These are phyloP conservation scores for Ashbya aceris DNA, from an alignment of 1,139 yeast genomes.

Conservation along the genomic window DNA sequence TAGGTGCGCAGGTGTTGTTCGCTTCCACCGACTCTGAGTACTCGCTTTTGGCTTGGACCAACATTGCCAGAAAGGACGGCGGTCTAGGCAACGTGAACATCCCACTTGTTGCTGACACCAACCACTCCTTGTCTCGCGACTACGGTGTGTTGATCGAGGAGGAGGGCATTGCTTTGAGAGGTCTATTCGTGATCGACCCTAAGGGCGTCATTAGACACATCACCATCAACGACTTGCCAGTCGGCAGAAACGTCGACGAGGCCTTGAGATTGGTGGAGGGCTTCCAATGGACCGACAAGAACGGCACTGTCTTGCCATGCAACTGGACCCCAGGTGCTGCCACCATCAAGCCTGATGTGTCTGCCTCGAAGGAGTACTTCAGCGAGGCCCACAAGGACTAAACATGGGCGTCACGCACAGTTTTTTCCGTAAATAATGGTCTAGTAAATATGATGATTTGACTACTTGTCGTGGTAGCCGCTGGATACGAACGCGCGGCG, in stretches of 20 bases:
- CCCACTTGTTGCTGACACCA: constrained; percentile 93
- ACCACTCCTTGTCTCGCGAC: constrained; percentile 88
- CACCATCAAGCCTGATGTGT: constrained; percentile 84
- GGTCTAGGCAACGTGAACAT: constrained; percentile 93
- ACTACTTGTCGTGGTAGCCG: constrained; percentile 42
- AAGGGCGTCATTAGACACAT: constrained; percentile 88
- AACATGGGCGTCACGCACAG: not conserved
- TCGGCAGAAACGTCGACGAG: constrained; percentile 97
- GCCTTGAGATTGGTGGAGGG: constrained; percentile 95
- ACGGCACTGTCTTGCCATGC: constrained; percentile 99
- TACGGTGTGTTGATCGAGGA: constrained; percentile 96
- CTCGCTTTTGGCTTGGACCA: constrained; percentile 96
- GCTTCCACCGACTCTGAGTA: constrained; percentile 98
- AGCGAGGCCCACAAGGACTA: constrained; percentile 19
- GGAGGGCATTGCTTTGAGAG: constrained; percentile 94
- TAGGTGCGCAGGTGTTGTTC: constrained; percentile 81
- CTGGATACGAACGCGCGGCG: constrained; percentile 53
- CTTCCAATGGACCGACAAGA: constrained; percentile 96
- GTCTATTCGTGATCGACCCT: constrained; percentile 95
- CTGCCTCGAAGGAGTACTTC: constrained; percentile 48
- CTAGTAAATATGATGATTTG: constrained; percentile 4
- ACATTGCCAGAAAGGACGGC: constrained; percentile 93
- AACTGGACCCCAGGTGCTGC: constrained; percentile 98
- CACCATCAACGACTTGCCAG: constrained; percentile 97
- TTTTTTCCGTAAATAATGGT: not conserved